A percentile compares a stretch with the other conserved stretches of the same genome.
These are phyloP conservation scores for Globisporangium alternatum DNA, from an alignment of 352 stramenopile genomes.

Conservation along the genomic window DNA sequence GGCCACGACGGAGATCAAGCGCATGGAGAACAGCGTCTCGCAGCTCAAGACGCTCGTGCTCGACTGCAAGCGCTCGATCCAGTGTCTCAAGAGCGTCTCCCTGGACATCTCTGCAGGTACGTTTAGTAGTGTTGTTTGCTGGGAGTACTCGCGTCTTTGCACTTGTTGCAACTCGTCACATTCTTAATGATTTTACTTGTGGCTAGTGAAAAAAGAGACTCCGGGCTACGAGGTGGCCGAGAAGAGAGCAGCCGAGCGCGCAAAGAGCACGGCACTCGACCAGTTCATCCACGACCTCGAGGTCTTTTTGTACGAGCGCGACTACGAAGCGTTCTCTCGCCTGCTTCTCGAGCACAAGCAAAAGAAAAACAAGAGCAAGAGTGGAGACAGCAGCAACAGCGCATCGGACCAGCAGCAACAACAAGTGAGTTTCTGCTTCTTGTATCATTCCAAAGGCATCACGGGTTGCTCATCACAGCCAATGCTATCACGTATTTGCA, in stretches of 20 bases:
- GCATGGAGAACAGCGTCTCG: constrained; percentile 83
- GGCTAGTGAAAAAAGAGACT: constrained; percentile 35
- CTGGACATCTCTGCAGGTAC: constrained; percentile 47
- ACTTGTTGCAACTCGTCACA: not conserved
- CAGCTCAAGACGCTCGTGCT: constrained; percentile 72
- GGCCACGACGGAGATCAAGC: constrained; percentile 71
- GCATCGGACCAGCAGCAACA: constrained; percentile 40
- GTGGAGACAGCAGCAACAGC: constrained; percentile 30
- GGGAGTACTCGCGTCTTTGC: not conserved
- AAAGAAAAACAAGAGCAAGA: constrained; percentile 34
- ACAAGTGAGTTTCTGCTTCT: constrained; percentile 26
- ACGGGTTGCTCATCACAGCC: too few relatives aligned
- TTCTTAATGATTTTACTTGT: not conserved
- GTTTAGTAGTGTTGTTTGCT: not conserved
- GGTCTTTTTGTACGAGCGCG: constrained; percentile 59
- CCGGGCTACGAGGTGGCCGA: constrained; percentile 42
- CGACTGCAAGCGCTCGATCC: constrained; percentile 72
- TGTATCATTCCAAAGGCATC: not conserved
- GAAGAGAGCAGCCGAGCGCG: constrained; percentile 42
- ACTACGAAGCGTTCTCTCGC: constrained; percentile 59
- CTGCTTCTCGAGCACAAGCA: constrained; percentile 44
- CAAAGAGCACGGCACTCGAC: constrained; percentile 49
- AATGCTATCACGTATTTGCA: not conserved
- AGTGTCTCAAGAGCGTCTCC: constrained; percentile 44
- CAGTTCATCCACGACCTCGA: constrained; percentile 68